Evolutionary conservation across 2,329 filamentous ascomycete genomes (phyloP), one percentile per base, ranked within the genome.

Genomic region (Pseudonectria foliicola): DNA sequence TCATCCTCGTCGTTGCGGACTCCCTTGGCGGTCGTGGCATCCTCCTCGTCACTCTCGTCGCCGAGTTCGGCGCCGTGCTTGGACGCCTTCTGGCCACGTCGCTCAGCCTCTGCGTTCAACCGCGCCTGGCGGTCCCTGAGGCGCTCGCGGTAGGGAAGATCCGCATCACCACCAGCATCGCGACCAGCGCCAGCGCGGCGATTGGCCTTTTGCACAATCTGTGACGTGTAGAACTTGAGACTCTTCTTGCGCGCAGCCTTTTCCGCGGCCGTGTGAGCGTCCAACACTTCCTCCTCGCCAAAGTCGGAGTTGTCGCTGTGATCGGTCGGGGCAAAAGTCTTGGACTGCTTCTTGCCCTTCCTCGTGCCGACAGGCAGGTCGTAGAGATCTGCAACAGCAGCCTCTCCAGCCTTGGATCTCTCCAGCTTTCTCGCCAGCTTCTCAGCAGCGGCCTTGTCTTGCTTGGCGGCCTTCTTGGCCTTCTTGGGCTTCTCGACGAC

Each of bases 181-280:
- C 80, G 76, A 27, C 83, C 82, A 26, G 82, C 82, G 23, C 71
- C 77, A 6, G 80, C 77, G 36, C 85, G 85, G 58, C 86, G 89
- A 66, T 87, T 94, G 37, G 86, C 80, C 64, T 95, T 96, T 59
- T 96, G 90, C 18, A 85, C 83, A 46, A 98, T 92, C 59, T 98
- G 92, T 3, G 89, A 95, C 3, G 93, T 96, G 73, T 98, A 98
- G 71, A 98, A 98, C 43, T 88, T 84, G 38, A 98, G 75, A 45
- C 79, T 87, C 70, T 93, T 95, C 71, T 92, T 95, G 61, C 85
- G 85, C 40, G 78, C 76, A 0, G 82, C 85, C 64, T 98, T 98
- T 53, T 94, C 86, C 27, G 84, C 85, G 1, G 86, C 82, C 41
- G 90, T 80, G 42, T 80, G 74, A 10, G 80, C 78, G 35, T 88